Base-by-base conservation (phyloP, 202 grass and related monocot species). In the Zizania palustris region DNA sequence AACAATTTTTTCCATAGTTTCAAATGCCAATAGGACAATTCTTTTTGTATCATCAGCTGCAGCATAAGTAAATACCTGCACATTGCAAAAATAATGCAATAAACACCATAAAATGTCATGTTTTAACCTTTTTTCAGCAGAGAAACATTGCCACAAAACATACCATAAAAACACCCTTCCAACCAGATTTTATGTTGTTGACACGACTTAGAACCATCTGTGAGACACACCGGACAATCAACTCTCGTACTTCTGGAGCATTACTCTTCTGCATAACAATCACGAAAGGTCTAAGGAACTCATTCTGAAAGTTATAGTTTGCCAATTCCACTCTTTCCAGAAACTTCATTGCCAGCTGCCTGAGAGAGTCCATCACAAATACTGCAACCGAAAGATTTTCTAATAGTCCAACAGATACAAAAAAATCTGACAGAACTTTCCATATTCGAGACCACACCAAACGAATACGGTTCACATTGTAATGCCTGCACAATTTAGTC, bases 271-370 rank as follows among this genome's bases (percentile, higher is more conserved):
- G 74, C 95, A 98, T 98, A 73, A 98, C 95, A 18, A 95, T 73
- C 61, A 90, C 95, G 72, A 98, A 98, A 73, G 95, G 95, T 70
- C 83, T 78, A 84, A 98, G 85, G 73, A 98, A 98, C 68, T 98
- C 95, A 85, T 98, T 98, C 66, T 98, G 95, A 44, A 98, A 98
- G 60, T 90, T 98, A 68, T 98, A 98, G 81, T 98, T 98, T 36
- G 89, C 95, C 72, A 98, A 67, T 77, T 98, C 95, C 62, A 95
- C 95, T 77, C 95, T 89, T 87, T 98, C 95, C 54, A 98, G 67
- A 83, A 98, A 98, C 72, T 98, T 98, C 91, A 98, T 98, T 38
- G 95, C 83, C 64, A 98, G 74, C 80, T 98, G 95, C 74, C 95
- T 86, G 64, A 98, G 74, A 48, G 95, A 90, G 59, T 98, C 95